Percentiles rank a stretch among this genome's conserved stretches.
phyloP scores from a whole-genome alignment of 371 early-diverging fungal species.

The Apophysomyces elegans region DNA sequence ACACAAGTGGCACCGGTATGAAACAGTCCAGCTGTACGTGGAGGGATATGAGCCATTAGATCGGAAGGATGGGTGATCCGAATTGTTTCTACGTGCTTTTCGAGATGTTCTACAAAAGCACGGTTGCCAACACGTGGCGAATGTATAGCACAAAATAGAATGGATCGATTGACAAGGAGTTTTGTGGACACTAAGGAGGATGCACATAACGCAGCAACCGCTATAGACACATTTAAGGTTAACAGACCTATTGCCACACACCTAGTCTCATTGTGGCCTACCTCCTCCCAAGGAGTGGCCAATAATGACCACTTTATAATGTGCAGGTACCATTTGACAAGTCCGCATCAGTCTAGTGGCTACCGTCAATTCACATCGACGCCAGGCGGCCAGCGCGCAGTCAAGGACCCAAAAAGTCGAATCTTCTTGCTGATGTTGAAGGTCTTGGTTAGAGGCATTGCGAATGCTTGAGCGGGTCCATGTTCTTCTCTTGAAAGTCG shows the following conservation, averaged over 20 bases:
- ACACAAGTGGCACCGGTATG: constrained; percentile 37
- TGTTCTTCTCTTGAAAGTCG: constrained; percentile 9
- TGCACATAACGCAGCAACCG: constrained; percentile 45
- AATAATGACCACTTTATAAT: constrained; percentile 42
- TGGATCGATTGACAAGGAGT: constrained; percentile 31
- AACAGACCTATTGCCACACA: background rate
- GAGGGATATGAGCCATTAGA: constrained; percentile 39
- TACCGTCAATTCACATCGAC: constrained; percentile 42
- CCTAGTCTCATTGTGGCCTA: constrained; percentile 11
- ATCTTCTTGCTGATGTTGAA: constrained; percentile 16
- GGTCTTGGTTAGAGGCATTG: background rate
- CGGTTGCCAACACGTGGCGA: constrained; percentile 40
- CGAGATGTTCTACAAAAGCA: constrained; percentile 28
- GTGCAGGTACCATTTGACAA: constrained; percentile 30
- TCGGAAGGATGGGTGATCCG: constrained; percentile 34
- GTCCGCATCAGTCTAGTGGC: constrained; percentile 45
- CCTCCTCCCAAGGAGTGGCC: constrained; percentile 45
- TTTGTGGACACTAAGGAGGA: constrained; percentile 40
- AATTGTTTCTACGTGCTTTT: constrained; percentile 33
- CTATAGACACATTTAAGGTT: constrained; percentile 19
- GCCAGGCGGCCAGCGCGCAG: constrained; percentile 44
- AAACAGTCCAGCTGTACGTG: constrained; percentile 39
- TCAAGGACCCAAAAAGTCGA: constrained; percentile 36
- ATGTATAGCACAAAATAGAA: constrained; percentile 34
- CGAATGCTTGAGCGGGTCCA: background rate